Evolutionary conservation across 1,284 basidiomycete species (phyloP).

Genomic region (Malassezia arunalokei): DNA sequence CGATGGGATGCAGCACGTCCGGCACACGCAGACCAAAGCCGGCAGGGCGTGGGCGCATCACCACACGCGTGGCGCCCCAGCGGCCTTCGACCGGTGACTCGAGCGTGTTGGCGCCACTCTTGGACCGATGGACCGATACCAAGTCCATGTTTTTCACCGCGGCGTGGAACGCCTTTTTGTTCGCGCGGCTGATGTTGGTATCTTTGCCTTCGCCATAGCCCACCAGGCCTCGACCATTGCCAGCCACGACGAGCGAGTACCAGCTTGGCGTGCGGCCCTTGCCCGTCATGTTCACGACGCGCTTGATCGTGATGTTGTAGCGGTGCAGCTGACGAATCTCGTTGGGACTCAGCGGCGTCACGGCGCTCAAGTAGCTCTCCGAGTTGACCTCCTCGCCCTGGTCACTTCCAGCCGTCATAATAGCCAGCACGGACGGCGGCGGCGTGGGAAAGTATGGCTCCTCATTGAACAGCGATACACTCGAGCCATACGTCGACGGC

Average conservation of each 20-base stretch:
- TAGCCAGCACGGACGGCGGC: conserved; percentile 25
- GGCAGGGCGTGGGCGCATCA: conserved; percentile 68
- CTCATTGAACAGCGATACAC: conserved; percentile 33
- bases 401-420: conserved; percentile 21
- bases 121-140: conserved; percentile 51
- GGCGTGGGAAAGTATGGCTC: conserved; percentile 25
- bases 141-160: conserved; percentile 77
- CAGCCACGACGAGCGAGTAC: conserved; percentile 64
- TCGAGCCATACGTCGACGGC: conserved; percentile 19
- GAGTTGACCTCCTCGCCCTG: conserved; percentile 32
- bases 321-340: conserved; percentile 39
- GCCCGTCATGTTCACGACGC: conserved; percentile 67
- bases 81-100: conserved; percentile 71
- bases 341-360: conserved; percentile 34
- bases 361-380: conserved; percentile 29
- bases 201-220: conserved; percentile 82
- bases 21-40: conserved; percentile 87
- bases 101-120: conserved; percentile 56
- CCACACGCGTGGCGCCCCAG: conserved; percentile 70
- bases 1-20: conserved; percentile 69
- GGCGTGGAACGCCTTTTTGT: conserved; percentile 58
- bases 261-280: conserved; percentile 68
- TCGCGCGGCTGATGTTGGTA: conserved; percentile 54
- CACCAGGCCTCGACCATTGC: conserved; percentile 70
- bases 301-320: conserved; percentile 41